phyloP scores from a whole-genome alignment of 1,284 basidiomycete genomes.

The Tilletiaria anomala region DNA sequence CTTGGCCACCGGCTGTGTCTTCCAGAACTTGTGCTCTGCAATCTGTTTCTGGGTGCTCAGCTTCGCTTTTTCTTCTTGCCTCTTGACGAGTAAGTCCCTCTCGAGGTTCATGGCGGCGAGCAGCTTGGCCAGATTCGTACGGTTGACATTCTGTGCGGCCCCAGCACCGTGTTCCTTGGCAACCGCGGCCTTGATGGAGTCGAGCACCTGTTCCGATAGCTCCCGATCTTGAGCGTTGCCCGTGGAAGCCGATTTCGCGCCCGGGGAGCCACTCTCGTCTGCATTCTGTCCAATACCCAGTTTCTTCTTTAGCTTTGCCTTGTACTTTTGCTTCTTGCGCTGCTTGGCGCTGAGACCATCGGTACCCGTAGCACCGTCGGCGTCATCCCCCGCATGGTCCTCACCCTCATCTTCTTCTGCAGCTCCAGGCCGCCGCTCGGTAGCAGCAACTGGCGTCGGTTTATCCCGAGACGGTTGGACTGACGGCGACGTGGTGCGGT shows the following conservation, averaged over 20 bases:
- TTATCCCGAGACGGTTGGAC: no score
- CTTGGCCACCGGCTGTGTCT: constrained; percentile 64
- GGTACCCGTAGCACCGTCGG: no score
- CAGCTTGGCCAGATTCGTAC: constrained; percentile 20
- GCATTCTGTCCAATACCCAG: constrained; percentile 19
- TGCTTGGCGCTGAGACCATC: constrained; percentile 18
- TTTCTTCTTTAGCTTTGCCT: constrained; percentile 25
- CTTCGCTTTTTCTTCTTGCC: constrained; percentile 23
- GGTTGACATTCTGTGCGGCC: constrained; percentile 18
- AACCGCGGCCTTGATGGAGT: constrained; percentile 16
- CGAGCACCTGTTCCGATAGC: constrained; percentile 21
- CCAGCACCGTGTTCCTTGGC: constrained; percentile 12
- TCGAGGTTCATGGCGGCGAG: constrained; percentile 28
- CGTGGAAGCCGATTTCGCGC: background rate
- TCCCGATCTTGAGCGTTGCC: constrained; percentile 8
- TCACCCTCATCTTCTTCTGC: no score
- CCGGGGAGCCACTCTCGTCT: no score
- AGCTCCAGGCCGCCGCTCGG: no score
- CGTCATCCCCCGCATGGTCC: no score
- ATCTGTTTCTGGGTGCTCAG: constrained; percentile 18
- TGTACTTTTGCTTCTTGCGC: constrained; percentile 26
- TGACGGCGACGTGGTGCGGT: no score
- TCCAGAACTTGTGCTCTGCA: constrained; percentile 38
- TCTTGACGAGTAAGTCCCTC: constrained; percentile 17
- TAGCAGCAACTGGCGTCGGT: no score